These are phyloP conservation scores for Neurospora sp. DNA, from an alignment of 495 filamentous ascomycete genomes.

Conservation along the genomic window DNA sequence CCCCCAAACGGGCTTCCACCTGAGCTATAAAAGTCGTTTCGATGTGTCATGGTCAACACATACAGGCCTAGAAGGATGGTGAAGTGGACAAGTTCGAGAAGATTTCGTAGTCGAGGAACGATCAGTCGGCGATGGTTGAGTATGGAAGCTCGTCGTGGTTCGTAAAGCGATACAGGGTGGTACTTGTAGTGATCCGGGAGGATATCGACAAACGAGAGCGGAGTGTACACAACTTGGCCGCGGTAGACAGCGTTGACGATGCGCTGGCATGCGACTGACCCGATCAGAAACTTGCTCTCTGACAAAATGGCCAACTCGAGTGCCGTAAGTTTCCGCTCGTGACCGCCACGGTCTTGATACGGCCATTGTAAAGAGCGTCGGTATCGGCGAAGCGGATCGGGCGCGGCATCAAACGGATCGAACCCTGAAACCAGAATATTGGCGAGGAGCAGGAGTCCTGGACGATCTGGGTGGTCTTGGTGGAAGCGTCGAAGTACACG, in stretches of 20 bases:
- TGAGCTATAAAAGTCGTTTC: constrained; percentile 30
- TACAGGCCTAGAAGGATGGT: constrained; percentile 45
- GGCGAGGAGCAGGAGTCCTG: constrained; percentile 47
- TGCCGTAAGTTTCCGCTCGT: constrained; percentile 48
- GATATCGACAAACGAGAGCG: constrained; percentile 51
- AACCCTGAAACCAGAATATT: constrained; percentile 54
- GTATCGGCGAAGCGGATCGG: constrained; percentile 30
- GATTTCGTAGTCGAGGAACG: constrained; percentile 48
- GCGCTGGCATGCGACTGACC: constrained; percentile 46
- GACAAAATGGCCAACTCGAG: constrained; percentile 55
- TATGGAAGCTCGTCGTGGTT: constrained; percentile 45
- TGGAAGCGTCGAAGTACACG: constrained; percentile 50
- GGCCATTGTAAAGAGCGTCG: constrained; percentile 35
- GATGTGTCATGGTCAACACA: constrained; percentile 43
- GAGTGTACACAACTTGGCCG: constrained; percentile 51
- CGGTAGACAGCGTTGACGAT: constrained; percentile 50
- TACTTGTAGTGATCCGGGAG: constrained; percentile 57
- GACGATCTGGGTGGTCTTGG: constrained; percentile 44
- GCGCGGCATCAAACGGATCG: constrained; percentile 51
- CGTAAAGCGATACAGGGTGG: constrained; percentile 51
- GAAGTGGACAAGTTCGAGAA: constrained; percentile 51
- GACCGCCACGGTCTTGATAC: constrained; percentile 33
- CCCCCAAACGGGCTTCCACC: constrained; percentile 32
- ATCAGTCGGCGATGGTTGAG: constrained; percentile 59
- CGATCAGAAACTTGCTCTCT: constrained; percentile 50